A percentile compares a stretch with the other conserved stretches of the same genome.
phyloP scores from a whole-genome alignment of 768 basidiomycete genomes.

The Termitomyces sp. region DNA sequence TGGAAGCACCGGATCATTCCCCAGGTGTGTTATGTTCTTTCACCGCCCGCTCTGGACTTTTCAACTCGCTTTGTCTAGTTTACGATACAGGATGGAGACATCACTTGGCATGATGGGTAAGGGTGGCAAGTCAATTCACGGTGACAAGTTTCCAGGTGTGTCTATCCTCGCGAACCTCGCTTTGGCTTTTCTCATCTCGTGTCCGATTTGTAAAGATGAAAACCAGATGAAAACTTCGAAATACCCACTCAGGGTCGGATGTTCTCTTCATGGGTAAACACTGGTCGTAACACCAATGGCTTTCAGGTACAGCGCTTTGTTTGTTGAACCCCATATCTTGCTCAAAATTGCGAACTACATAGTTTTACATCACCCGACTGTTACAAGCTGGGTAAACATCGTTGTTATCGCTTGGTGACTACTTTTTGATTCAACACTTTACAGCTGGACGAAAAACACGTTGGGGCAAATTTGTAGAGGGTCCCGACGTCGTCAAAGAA shows the following conservation, averaged over 20 bases:
- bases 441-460: slow-evolving; percentile 60
- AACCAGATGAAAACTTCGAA: slow-evolving; percentile 77
- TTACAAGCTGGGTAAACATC: slow-evolving; percentile 55
- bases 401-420: not conserved
- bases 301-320: slow-evolving; percentile 50
- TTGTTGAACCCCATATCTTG: not conserved
- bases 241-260: slow-evolving; percentile 60
- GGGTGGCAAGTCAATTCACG: slow-evolving; percentile 85
- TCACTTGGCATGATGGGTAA: slow-evolving; percentile 73
- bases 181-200: not conserved
- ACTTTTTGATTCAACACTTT: not conserved
- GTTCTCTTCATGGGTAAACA: slow-evolving; percentile 87
- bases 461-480: slow-evolving; percentile 65
- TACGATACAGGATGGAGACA: slow-evolving; percentile 89
- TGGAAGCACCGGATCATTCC: slow-evolving; percentile 73
- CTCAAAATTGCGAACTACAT: not conserved
- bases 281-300: slow-evolving; percentile 77
- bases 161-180: not conserved
- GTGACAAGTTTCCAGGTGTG: slow-evolving; percentile 71
- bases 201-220: not conserved
- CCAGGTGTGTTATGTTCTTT: slow-evolving; percentile 33
- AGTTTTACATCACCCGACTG: slow-evolving; percentile 77
- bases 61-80: slow-evolving; percentile 36
- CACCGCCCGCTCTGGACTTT: not conserved
- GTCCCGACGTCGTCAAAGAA: slow-evolving; percentile 63